Percentiles rank a stretch among this genome's conserved stretches.
Conservation (phyloP, 2,329 filamentous ascomycete genomes). For the Thelonectria rubi region DNA sequence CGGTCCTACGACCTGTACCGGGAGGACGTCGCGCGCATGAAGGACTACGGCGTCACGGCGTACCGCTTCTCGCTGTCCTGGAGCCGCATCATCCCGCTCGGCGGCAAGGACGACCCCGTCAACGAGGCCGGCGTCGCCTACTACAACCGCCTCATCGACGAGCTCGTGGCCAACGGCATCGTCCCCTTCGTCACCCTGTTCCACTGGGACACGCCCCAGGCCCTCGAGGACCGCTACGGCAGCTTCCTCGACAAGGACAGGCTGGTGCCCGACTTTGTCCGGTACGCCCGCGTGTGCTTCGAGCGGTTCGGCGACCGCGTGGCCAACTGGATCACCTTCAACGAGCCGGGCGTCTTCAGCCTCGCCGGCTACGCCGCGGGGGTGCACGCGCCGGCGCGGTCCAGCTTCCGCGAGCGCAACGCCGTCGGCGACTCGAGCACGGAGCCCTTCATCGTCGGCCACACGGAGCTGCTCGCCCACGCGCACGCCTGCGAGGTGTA, state of each 20-base stretch:
- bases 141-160: constrained; percentile 69
- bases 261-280: constrained; percentile 35
- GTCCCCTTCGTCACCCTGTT: constrained; percentile 69
- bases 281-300: constrained; percentile 37
- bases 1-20: constrained; percentile 53
- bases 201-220: constrained; percentile 69
- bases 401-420: constrained; percentile 36
- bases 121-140: constrained; percentile 68
- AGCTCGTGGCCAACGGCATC: constrained; percentile 62
- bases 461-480: constrained; percentile 52
- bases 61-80: constrained; percentile 73
- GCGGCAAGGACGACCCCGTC: constrained; percentile 68
- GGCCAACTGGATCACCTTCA: constrained; percentile 39
- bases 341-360: constrained; percentile 34
- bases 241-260: constrained; percentile 35
- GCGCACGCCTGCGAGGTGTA: constrained; percentile 50
- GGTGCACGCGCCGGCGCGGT: constrained; percentile 32
- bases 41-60: constrained; percentile 64
- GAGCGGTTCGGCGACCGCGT: constrained; percentile 36
- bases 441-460: constrained; percentile 51
- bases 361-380: constrained; percentile 35
- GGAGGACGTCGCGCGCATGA: constrained; percentile 64
- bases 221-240: constrained; percentile 34
- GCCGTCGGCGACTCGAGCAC: constrained; percentile 36
- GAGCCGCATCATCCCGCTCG: constrained; percentile 71